A percentile compares a stretch with the other conserved stretches of the same genome.
These are phyloP conservation scores for Rhizopogon vulgaris DNA, from an alignment of 768 basidiomycete species.

Conservation along the genomic window DNA sequence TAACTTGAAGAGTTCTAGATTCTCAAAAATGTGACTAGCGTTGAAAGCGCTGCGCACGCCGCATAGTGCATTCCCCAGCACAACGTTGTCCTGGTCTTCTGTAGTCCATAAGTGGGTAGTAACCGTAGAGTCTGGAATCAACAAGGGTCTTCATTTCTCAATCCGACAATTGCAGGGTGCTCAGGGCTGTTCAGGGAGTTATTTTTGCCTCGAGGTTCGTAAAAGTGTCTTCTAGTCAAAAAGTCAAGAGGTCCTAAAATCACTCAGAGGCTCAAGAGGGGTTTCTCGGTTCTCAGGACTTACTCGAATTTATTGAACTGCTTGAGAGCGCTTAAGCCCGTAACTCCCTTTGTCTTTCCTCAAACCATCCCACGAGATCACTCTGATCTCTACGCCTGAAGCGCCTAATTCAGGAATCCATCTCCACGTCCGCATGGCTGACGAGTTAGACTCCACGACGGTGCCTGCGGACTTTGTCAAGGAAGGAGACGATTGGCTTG, in stretches of 20 bases:
- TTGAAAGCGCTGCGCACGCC: too few relatives aligned
- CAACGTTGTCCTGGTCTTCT: background rate
- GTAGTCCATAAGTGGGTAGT: too few relatives aligned
- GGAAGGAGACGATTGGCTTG: conserved; percentile 86
- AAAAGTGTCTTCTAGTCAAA: background rate
- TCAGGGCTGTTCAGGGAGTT: background rate
- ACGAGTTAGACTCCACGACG: conserved; percentile 20
- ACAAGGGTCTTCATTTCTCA: background rate
- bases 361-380: background rate
- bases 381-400: background rate
- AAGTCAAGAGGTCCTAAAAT: too few relatives aligned
- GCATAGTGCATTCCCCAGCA: too few relatives aligned
- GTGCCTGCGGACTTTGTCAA: conserved; percentile 31
- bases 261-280: too few relatives aligned
- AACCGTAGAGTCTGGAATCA: background rate
- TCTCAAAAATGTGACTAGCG: too few relatives aligned
- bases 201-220: background rate
- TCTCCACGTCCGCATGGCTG: background rate
- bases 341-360: too few relatives aligned
- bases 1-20: too few relatives aligned
- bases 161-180: background rate
- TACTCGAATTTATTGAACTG: background rate
- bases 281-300: background rate
- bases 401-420: background rate
- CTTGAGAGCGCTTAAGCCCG: background rate